Percentiles rank a stretch among this genome's conserved stretches.
phyloP scores from a whole-genome alignment of 1,284 basidiomycete genomes.

The Malassezia restricta region DNA sequence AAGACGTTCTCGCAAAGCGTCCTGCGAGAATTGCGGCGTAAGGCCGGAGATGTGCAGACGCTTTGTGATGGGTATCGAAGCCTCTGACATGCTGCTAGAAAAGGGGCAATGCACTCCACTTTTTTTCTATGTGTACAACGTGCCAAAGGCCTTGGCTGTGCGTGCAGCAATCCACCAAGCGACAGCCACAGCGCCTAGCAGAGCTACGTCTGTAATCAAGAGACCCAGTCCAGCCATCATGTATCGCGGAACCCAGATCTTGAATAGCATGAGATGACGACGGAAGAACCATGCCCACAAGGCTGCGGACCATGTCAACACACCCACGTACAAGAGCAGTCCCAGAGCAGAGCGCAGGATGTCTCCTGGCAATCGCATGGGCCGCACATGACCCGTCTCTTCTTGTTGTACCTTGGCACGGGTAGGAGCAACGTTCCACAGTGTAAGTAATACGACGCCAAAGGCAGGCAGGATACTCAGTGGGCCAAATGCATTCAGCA shows the following conservation, averaged over 20 bases:
- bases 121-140: slow-evolving; percentile 15
- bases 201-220: slow-evolving; percentile 48
- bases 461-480: slow-evolving; percentile 56
- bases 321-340: slow-evolving; percentile 59
- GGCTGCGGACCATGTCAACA: slow-evolving; percentile 58
- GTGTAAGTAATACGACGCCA: slow-evolving; percentile 59
- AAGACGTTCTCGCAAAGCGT: slow-evolving; percentile 27
- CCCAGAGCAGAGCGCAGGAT: slow-evolving; percentile 53
- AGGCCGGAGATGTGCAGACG: slow-evolving; percentile 37
- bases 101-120: no score
- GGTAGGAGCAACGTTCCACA: slow-evolving; percentile 73
- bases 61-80: slow-evolving; percentile 5
- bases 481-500: slow-evolving; percentile 68
- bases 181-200: slow-evolving; percentile 37
- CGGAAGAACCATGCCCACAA: slow-evolving; percentile 64
- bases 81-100: neutral
- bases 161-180: slow-evolving; percentile 24
- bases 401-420: slow-evolving; percentile 10
- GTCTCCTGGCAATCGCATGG: slow-evolving; percentile 12
- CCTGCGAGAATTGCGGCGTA: slow-evolving; percentile 25
- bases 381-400: neutral
- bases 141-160: slow-evolving; percentile 24
- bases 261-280: slow-evolving; percentile 96
- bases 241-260: slow-evolving; percentile 89
- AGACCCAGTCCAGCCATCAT: slow-evolving; percentile 58